phyloP scores from a whole-genome alignment of 176 grass and related monocot species.

The Alloteropsis semialata region DNA sequence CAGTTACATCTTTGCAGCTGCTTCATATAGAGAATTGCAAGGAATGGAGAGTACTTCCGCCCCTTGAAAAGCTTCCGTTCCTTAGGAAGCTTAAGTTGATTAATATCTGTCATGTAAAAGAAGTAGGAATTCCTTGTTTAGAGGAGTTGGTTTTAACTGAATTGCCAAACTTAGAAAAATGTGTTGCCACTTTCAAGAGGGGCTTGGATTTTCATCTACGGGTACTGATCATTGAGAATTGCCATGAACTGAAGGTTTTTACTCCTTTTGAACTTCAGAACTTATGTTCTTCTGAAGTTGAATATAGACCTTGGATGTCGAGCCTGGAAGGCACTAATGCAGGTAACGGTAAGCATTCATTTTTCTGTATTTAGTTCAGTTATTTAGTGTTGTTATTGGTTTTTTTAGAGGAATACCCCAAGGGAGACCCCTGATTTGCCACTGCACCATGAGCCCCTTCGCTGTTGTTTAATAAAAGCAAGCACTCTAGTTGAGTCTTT shows the following conservation, averaged over 20 bases:
- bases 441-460: no score
- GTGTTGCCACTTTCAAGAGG: not conserved
- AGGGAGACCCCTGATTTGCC: no score
- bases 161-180: constrained; percentile 34
- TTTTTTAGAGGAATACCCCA: no score
- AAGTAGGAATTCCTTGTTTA: constrained; percentile 28
- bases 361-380: not conserved
- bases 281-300: not conserved
- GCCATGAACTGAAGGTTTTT: not conserved
- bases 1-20: not conserved
- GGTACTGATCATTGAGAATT: constrained; percentile 4
- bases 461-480: not conserved
- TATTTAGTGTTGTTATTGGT: not conserved
- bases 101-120: constrained; percentile 15
- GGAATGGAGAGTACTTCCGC: not conserved
- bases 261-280: not conserved
- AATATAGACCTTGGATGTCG: not conserved
- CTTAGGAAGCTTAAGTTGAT: constrained; percentile 28
- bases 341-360: not conserved
- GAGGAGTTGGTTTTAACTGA: constrained; percentile 28
- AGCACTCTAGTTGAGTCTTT: not conserved
- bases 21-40: constrained; percentile 30
- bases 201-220: constrained; percentile 15
- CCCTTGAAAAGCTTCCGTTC: constrained; percentile 21
- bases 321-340: not conserved